Percentiles rank a stretch among this genome's conserved stretches.
Conservation (phyloP, 202 grass and related monocot genomes). For the Dendrocalamus latiflorus region DNA sequence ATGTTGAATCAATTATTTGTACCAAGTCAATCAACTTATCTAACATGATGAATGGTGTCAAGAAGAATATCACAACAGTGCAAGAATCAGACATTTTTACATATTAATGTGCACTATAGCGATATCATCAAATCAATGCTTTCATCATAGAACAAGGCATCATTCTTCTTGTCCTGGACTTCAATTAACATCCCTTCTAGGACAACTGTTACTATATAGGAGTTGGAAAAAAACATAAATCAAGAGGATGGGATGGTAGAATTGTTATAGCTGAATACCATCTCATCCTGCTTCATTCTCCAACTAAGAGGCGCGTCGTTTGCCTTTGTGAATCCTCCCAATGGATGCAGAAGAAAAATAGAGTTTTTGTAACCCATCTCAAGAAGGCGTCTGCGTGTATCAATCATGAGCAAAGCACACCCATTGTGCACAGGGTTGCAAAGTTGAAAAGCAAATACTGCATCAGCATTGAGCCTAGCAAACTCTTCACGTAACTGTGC, state of each 20-base stretch:
- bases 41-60: background rate
- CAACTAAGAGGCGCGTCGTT: slow-evolving; percentile 89
- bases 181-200: background rate
- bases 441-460: slow-evolving; percentile 97
- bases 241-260: background rate
- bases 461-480: slow-evolving; percentile 81
- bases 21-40: background rate
- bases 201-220: background rate
- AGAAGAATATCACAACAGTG: background rate
- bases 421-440: slow-evolving; percentile 97
- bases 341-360: slow-evolving; percentile 92
- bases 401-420: slow-evolving; percentile 93
- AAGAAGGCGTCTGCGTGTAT: slow-evolving; percentile 72
- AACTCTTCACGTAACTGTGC: slow-evolving; percentile 89
- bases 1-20: background rate
- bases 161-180: background rate
- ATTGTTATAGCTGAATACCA: background rate
- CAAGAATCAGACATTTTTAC: background rate
- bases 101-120: too few species aligned
- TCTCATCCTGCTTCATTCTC: slow-evolving; percentile 98
- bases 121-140: too few species aligned
- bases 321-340: slow-evolving; percentile 94
- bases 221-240: background rate
- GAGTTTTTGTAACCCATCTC: slow-evolving; percentile 94
- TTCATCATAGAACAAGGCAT: too few species aligned